Conservation (phyloP, 768 basidiomycete species). For the Lentinus tigrinus region DNA sequence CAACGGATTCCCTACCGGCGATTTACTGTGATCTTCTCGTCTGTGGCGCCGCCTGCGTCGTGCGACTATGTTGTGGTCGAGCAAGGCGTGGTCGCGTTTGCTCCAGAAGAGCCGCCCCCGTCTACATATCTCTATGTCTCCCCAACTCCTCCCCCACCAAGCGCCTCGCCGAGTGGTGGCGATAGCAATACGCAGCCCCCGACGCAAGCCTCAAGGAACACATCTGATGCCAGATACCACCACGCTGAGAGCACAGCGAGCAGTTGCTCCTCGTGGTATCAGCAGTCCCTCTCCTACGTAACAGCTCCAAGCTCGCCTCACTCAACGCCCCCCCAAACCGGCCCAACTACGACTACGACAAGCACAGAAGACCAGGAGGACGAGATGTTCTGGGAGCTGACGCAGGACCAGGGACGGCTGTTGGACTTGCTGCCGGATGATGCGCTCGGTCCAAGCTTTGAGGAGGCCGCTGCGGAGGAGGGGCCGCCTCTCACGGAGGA, state of each 20-base stretch:
- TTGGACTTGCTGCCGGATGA: background rate
- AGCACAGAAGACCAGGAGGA: background rate
- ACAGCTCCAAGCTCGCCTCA: background rate
- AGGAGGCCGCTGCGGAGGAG: slow-evolving; percentile 6
- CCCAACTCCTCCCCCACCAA: background rate
- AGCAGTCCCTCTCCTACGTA: background rate
- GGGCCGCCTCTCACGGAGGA: slow-evolving; percentile 1
- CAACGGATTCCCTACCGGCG: slow-evolving; percentile 61
- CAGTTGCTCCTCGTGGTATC: background rate
- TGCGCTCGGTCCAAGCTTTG: background rate
- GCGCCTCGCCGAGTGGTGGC: background rate
- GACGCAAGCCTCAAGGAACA: background rate
- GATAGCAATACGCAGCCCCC: background rate
- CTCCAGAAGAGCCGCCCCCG: slow-evolving; percentile 8
- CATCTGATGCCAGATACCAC: background rate
- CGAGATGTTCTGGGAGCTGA: background rate
- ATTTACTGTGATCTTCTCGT: slow-evolving; percentile 77
- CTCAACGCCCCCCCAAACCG: background rate
- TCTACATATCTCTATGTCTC: slow-evolving; percentile 4
- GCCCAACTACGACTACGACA: background rate
- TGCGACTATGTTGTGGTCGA: slow-evolving; percentile 75
- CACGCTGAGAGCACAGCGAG: background rate
- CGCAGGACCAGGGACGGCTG: background rate
- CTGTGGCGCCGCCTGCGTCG: slow-evolving; percentile 52
- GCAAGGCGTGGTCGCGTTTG: slow-evolving; percentile 46